Evolutionary conservation across 2,329 filamentous ascomycete genomes (phyloP).

Genomic region (Trematosphaeria pertusa): DNA sequence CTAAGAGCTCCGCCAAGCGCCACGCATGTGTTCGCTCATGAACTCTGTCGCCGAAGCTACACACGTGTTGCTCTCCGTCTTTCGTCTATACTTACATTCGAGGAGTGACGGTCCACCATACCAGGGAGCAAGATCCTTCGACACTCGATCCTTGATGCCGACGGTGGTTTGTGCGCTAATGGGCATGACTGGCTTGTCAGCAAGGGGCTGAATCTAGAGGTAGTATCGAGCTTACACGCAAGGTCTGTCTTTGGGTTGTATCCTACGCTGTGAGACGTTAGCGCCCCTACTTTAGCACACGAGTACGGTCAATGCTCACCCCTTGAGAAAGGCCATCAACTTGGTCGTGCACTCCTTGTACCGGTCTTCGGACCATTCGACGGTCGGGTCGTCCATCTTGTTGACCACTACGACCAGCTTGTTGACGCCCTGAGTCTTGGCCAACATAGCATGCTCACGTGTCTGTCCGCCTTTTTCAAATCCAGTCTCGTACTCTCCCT

Average conservation of each 20-base stretch:
- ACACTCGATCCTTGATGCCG: constrained; percentile 88
- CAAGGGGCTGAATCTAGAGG: no score
- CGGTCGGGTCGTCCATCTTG: constrained; percentile 99
- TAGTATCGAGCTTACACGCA: no score
- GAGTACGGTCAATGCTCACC: no score
- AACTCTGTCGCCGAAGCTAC: no score
- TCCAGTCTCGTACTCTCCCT: constrained; percentile 98
- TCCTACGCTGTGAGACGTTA: no score
- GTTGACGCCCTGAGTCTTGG: constrained; percentile 97
- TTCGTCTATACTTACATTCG: no score
- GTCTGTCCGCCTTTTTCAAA: constrained; percentile 98
- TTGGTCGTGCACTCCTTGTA: constrained; percentile 95
- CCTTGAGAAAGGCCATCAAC: constrained; percentile 85
- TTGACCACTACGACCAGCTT: constrained; percentile 89
- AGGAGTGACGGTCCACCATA: constrained; percentile 89
- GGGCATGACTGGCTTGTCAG: constrained; percentile 96
- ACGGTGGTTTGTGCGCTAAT: constrained; percentile 86
- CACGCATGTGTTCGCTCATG: no score
- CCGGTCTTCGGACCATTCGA: constrained; percentile 92
- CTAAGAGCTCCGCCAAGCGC: no score
- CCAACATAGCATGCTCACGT: constrained; percentile 95
- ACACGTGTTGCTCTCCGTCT: no score
- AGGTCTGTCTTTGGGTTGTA: constrained; percentile 94
- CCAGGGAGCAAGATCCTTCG: constrained; percentile 76
- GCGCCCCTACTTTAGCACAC: no score